phyloP scores from a whole-genome alignment of 345 rosid genomes.

The Rubroshorea leprosula region DNA sequence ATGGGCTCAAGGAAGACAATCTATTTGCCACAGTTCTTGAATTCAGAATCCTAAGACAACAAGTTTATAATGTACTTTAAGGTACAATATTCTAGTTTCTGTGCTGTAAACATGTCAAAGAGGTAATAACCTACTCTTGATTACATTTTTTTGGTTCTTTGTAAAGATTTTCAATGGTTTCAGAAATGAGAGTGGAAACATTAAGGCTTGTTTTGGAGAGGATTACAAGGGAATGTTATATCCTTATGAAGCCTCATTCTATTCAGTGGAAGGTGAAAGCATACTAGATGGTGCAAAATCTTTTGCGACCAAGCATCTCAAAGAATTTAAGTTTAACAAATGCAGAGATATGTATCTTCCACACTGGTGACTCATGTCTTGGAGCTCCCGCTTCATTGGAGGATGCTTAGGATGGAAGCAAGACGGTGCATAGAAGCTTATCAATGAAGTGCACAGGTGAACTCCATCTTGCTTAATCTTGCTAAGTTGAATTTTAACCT shows the following conservation, averaged over 20 bases:
- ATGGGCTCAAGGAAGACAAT: no score
- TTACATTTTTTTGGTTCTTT: no score
- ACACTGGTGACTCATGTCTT: slow-evolving; percentile 27
- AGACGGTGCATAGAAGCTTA: no score
- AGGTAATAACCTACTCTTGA: no score
- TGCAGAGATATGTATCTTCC: neutral
- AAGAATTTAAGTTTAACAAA: slow-evolving; percentile 9
- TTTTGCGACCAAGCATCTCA: slow-evolving; percentile 18
- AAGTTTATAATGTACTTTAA: no score
- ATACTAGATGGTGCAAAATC: slow-evolving; percentile 25
- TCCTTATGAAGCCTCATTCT: slow-evolving; percentile 33
- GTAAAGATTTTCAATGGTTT: slow-evolving; percentile 22
- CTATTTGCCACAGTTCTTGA: no score
- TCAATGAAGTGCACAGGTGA: no score
- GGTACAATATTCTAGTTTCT: no score
- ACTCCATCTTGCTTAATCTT: slow-evolving; percentile 24
- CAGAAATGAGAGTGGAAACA: slow-evolving; percentile 9
- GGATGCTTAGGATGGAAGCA: slow-evolving; percentile 30
- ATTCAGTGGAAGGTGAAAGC: slow-evolving; percentile 16
- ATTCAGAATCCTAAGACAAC: no score
- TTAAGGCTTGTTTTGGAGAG: slow-evolving; percentile 12
- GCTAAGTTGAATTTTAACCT: slow-evolving; percentile 31
- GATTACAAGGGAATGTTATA: slow-evolving; percentile 25
- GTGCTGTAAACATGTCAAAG: no score
- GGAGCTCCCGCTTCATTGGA: slow-evolving; percentile 33